Evolutionary conservation across 257 asterid species (phyloP).

Genomic region (Solanum piurae): DNA sequence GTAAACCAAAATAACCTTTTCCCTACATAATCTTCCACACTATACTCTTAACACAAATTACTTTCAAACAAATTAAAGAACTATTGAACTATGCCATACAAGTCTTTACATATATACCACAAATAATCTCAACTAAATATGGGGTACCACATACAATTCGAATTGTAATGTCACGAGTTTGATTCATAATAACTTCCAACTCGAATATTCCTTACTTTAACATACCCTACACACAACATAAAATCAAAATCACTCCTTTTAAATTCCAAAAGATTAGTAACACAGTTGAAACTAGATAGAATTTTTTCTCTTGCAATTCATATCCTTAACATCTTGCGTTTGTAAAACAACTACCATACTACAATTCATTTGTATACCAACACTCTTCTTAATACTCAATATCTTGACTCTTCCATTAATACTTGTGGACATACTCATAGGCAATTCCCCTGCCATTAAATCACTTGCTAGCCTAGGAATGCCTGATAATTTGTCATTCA

Average conservation of each 20-base stretch:
- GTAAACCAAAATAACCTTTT: neutral
- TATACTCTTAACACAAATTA: neutral
- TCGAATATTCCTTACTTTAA: too few relatives aligned
- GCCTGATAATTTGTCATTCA: neutral
- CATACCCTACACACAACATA: neutral
- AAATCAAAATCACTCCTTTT: neutral
- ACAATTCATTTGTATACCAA: conserved; percentile 12
- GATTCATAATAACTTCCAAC: neutral
- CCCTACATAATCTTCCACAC: neutral
- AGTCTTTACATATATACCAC: neutral
- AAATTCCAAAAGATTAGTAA: neutral
- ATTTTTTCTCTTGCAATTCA: conserved; percentile 9
- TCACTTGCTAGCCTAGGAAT: conserved; percentile 10
- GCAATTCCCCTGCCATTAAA: conserved; percentile 8
- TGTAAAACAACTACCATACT: conserved; percentile 4
- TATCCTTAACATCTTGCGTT: conserved; percentile 7
- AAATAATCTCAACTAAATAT: neutral
- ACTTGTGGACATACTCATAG: neutral
- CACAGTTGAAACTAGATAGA: neutral
- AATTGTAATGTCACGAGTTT: neutral
- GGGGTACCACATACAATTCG: neutral
- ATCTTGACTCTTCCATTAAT: conserved; percentile 8
- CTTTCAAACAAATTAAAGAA: neutral
- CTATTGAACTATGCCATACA: neutral
- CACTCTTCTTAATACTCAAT: conserved; percentile 6